phyloP scores from a whole-genome alignment of 306 rosid genomes.

The Abrus precatorius region DNA sequence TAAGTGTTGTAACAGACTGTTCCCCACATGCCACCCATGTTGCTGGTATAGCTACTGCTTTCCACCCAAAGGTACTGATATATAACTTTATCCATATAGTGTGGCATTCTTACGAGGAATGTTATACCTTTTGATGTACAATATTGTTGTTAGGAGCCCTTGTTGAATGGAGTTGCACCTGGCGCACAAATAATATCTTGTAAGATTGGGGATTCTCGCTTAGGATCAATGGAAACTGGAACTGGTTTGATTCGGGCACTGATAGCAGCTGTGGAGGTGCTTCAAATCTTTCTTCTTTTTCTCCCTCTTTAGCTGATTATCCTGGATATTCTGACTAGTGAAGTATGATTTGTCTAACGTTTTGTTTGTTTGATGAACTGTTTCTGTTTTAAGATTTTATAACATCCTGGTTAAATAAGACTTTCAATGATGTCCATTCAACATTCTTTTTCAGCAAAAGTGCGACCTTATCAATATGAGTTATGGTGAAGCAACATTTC shows the following conservation, averaged over 20 bases:
- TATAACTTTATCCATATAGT: constrained; percentile 38
- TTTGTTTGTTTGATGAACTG: constrained; percentile 6
- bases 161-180: constrained; percentile 99
- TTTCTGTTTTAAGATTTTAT: constrained; percentile 27
- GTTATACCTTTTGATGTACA: constrained; percentile 47
- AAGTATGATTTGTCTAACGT: constrained; percentile 34
- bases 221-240: constrained; percentile 99
- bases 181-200: constrained; percentile 98
- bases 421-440: constrained; percentile 37
- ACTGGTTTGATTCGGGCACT: constrained; percentile 94
- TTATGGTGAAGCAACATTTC: constrained; percentile 88
- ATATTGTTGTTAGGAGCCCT: constrained; percentile 74
- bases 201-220: constrained; percentile 96
- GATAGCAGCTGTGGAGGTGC: constrained; percentile 97
- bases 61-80: constrained; percentile 86
- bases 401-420: constrained; percentile 31
- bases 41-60: constrained; percentile 94
- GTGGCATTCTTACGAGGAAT: constrained; percentile 14
- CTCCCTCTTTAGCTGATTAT: constrained; percentile 23
- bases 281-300: constrained; percentile 29
- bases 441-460: constrained; percentile 78
- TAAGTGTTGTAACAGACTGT: constrained; percentile 92
- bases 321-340: constrained; percentile 31
- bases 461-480: constrained; percentile 98
- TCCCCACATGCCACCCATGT: constrained; percentile 98